Base-by-base conservation (phyloP, 768 basidiomycete species). In the Mrakia blollopis region DNA sequence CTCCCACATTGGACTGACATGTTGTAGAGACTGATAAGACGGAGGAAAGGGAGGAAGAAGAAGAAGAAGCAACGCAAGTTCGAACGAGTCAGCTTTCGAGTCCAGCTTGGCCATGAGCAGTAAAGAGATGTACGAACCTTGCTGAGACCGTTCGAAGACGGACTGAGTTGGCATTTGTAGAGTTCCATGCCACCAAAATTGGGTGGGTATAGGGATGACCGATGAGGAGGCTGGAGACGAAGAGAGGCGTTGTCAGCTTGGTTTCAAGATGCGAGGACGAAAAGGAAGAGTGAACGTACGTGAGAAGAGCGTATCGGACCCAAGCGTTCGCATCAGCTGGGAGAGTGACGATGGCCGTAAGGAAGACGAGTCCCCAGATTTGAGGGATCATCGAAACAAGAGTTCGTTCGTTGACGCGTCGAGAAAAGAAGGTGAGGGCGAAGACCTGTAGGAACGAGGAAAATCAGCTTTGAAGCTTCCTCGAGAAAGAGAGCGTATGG, bases 291-390 rank as follows among this genome's bases (percentile, higher is more conserved):
- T n/a, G 52, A 7, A 23, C 25, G 25, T 23, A 54, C 52, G 52
- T 54, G 5, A n/a, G 54, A 18, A 81, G 41, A 9, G 72, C 78
- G 72, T 75, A 81, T 71, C 78, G 79, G 11, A 71, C 73, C 81
- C 80, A 82, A 65, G 78, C 74, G 54, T 68, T 54, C 18, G 78
- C 78, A 25, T 44, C 60, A 67, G 80, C 80, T 9, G 82, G 81
- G 39, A 89, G 83, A 0, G 86, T 85, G 30, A 88, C 86, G 16
- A 89, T 84, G 0, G 87, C 87, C 71, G 89, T 85, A 60, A 91
- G 85, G 39, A 89, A 85, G 5, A 89, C 88, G 8, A 91, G 82
- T 1, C 88, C 87, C 89, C 89, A 91, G 74, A 90, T 83, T n/a
- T 30, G 18, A 74, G 28, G 11, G 37, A 30, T 25, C 47, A 44